Percentiles rank a stretch among this genome's conserved stretches.
Evolutionary conservation across 108 stramenopile genomes (phyloP).

Genomic region (Discostella pseudostelligera): DNA sequence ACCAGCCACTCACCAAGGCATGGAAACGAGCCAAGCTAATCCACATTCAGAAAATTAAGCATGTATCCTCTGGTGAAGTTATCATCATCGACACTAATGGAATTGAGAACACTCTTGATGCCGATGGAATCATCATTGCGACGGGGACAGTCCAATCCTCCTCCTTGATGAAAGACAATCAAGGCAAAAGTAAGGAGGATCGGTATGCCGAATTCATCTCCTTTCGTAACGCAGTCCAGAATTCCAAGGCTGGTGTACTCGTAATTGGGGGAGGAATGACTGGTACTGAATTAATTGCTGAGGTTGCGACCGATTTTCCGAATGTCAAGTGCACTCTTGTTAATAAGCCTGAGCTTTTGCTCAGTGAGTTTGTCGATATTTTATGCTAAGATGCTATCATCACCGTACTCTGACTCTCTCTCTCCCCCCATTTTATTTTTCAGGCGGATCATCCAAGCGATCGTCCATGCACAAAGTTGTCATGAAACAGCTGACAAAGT

Average conservation of each 20-base stretch:
- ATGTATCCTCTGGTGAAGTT: slow-evolving; percentile 9
- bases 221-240: slow-evolving; percentile 18
- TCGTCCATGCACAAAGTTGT: slow-evolving; percentile 21
- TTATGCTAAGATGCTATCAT: background rate
- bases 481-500: slow-evolving; percentile 21
- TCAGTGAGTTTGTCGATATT: slow-evolving; percentile 4
- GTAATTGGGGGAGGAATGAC: slow-evolving; percentile 18
- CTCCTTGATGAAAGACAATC: slow-evolving; percentile 13
- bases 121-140: slow-evolving; percentile 17
- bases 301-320: slow-evolving; percentile 15
- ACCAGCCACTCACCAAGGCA: slow-evolving; percentile 30
- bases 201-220: slow-evolving; percentile 9
- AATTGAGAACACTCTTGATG: slow-evolving; percentile 3
- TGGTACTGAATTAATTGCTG: slow-evolving; percentile 13
- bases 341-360: slow-evolving; percentile 18
- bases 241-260: slow-evolving; percentile 22
- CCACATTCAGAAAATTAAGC: slow-evolving; percentile 6
- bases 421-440: background rate
- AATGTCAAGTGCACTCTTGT: slow-evolving; percentile 23
- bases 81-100: slow-evolving; percentile 6
- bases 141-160: slow-evolving; percentile 25
- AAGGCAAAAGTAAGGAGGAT: slow-evolving; percentile 20
- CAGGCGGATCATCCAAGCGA: slow-evolving; percentile 15
- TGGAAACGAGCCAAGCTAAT: slow-evolving; percentile 6
- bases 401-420: background rate